phyloP scores from a whole-genome alignment of 2,329 filamentous ascomycete genomes.

The Penicillium capsulatum region DNA sequence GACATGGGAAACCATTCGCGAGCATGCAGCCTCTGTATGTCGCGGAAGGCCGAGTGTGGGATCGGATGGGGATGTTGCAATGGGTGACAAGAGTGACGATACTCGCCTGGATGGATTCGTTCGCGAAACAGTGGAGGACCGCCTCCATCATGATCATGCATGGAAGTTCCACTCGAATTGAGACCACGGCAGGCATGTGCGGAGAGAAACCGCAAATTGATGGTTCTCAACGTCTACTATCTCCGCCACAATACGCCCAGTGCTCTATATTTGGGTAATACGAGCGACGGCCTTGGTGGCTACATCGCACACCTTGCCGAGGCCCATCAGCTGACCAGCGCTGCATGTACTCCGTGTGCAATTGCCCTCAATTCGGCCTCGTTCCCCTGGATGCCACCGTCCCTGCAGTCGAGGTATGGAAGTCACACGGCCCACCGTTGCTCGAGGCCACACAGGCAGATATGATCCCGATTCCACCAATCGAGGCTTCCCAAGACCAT shows the following conservation, averaged over 20 bases:
- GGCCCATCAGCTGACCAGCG: conserved; percentile 12
- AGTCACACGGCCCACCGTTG: too few species aligned
- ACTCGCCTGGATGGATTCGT: conserved; percentile 56
- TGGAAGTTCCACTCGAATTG: conserved; percentile 39
- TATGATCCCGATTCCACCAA: too few species aligned
- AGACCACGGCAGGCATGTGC: conserved; percentile 9
- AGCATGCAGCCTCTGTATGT: conserved; percentile 63
- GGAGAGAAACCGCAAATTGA: too few species aligned
- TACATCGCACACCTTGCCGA: conserved; percentile 6
- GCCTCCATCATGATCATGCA: conserved; percentile 43
- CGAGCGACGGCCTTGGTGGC: conserved; percentile 2
- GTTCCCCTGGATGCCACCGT: too few species aligned
- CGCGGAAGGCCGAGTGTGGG: conserved; percentile 43
- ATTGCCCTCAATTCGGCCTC: not conserved
- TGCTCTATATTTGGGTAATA: not conserved
- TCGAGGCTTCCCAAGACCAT: too few species aligned
- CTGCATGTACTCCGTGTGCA: conserved; percentile 14
- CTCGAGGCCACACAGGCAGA: too few species aligned
- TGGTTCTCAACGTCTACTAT: not conserved
- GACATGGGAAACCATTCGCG: conserved; percentile 69
- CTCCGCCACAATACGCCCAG: not conserved
- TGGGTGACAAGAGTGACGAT: conserved; percentile 41
- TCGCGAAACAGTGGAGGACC: conserved; percentile 57
- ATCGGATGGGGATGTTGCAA: conserved; percentile 42
- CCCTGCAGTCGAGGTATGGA: too few species aligned